Percentiles rank a stretch among this genome's conserved stretches.
Evolutionary conservation across 352 stramenopile species (phyloP).

Genomic region (Phytopythium mirpurense): DNA sequence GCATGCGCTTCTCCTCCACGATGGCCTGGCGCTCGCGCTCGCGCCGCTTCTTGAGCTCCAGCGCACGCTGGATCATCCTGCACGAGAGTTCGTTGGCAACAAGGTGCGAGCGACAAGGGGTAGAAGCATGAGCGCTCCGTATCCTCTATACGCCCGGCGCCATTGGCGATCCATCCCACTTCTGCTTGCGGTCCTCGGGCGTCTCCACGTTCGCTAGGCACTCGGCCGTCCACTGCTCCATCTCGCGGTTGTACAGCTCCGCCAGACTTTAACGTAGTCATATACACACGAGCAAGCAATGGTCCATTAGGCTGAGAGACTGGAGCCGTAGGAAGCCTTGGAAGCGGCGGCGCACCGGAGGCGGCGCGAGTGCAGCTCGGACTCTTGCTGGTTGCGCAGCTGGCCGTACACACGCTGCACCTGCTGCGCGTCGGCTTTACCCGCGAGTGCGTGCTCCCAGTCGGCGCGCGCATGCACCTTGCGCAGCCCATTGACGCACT

Average conservation of each 20-base stretch:
- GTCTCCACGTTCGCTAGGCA: slow-evolving; percentile 73
- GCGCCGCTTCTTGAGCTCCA: slow-evolving; percentile 64
- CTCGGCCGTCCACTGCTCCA: slow-evolving; percentile 62
- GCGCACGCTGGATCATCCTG: slow-evolving; percentile 74
- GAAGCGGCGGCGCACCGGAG: slow-evolving; percentile 29
- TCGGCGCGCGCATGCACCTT: slow-evolving; percentile 57
- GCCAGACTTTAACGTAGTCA: slow-evolving; percentile 32
- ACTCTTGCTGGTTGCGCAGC: slow-evolving; percentile 78
- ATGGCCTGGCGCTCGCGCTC: slow-evolving; percentile 52
- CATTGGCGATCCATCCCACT: slow-evolving; percentile 19
- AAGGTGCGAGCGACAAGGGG: no score
- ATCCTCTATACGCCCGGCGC: no score
- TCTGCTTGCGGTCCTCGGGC: slow-evolving; percentile 71
- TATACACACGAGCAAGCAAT: background rate
- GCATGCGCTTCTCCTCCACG: slow-evolving; percentile 69
- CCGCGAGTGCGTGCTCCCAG: slow-evolving; percentile 61
- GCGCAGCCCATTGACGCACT: slow-evolving; percentile 43
- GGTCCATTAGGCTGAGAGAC: background rate
- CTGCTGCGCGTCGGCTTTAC: slow-evolving; percentile 43
- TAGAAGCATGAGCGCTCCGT: no score
- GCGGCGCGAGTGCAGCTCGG: slow-evolving; percentile 53
- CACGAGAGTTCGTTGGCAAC: no score
- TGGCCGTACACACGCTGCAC: slow-evolving; percentile 33
- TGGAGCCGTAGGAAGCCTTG: no score
- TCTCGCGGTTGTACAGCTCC: slow-evolving; percentile 71